A percentile compares a stretch with the other conserved stretches of the same genome.
phyloP scores from a whole-genome alignment of 2,329 filamentous ascomycete genomes.

The Pseudogymnoascus destructans region DNA sequence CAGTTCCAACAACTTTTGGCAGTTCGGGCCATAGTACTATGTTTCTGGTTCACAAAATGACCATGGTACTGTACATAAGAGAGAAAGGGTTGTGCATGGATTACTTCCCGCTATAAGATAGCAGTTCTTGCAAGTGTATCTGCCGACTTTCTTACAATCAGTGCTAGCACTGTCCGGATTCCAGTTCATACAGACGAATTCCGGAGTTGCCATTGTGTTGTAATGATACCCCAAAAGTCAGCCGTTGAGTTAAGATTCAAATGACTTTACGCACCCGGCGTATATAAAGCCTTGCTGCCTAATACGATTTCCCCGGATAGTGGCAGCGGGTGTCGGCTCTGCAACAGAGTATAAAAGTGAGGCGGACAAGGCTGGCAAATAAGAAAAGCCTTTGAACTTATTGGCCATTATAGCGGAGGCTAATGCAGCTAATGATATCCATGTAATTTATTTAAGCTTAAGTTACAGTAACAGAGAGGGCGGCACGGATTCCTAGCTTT shows the following conservation, averaged over 20 bases:
- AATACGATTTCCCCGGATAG: background rate
- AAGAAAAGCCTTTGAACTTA: background rate
- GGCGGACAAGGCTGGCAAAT: background rate
- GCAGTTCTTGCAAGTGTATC: background rate
- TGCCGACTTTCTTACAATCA: background rate
- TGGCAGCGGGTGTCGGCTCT: background rate
- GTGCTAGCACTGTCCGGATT: background rate
- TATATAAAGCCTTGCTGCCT: too few species aligned
- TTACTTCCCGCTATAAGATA: background rate
- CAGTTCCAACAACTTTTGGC: too few species aligned
- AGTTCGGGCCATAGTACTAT: slow-evolving; percentile 13
- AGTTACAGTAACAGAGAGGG: background rate
- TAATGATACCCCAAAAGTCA: background rate
- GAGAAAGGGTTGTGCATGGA: background rate
- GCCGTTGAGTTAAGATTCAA: background rate
- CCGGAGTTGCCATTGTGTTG: background rate
- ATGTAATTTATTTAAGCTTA: background rate
- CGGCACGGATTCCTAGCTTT: background rate
- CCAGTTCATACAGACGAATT: background rate
- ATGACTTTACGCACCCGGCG: background rate
- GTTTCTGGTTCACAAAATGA: slow-evolving; percentile 31
- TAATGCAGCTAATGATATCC: background rate
- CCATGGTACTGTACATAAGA: too few species aligned
- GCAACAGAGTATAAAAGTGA: background rate
- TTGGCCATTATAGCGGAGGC: too few species aligned